phyloP scores from a whole-genome alignment of 2,329 filamentous ascomycete genomes.

The Cytospora chrysosperma region DNA sequence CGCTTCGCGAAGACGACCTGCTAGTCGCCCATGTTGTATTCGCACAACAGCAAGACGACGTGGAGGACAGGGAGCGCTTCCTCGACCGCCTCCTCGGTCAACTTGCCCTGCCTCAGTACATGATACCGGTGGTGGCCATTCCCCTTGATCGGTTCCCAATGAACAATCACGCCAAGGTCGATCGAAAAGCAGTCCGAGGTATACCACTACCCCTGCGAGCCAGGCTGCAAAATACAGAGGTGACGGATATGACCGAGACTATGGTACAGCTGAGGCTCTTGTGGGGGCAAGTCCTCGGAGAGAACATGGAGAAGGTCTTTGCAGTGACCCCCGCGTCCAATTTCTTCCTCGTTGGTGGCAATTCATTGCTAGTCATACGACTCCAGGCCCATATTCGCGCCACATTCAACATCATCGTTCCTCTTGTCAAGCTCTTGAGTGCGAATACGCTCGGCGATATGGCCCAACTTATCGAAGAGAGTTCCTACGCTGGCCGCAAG shows the following conservation, averaged over 20 bases:
- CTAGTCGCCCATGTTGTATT: constrained; percentile 15
- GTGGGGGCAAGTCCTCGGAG: constrained; percentile 29
- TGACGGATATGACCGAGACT: not conserved
- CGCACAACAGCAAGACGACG: not conserved
- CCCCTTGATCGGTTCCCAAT: constrained; percentile 32
- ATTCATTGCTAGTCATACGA: constrained; percentile 39
- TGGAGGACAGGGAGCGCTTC: constrained; percentile 7
- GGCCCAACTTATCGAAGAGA: constrained; percentile 28
- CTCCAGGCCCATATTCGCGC: constrained; percentile 38
- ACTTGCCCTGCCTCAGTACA: constrained; percentile 35
- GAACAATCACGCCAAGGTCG: constrained; percentile 34
- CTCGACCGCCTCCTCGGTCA: constrained; percentile 19
- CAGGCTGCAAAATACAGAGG: too few relatives aligned
- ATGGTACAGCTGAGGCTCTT: not conserved
- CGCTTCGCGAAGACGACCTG: constrained; percentile 6
- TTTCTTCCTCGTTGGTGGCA: constrained; percentile 44
- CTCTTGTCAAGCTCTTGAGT: constrained; percentile 38
- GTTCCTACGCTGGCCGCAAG: too few relatives aligned
- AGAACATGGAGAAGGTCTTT: constrained; percentile 23
- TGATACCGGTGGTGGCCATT: constrained; percentile 34
- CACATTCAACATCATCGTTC: constrained; percentile 32
- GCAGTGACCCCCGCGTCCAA: constrained; percentile 35
- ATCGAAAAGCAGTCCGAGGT: constrained; percentile 30
- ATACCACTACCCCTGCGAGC: constrained; percentile 28
- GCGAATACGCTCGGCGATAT: constrained; percentile 40